A percentile compares a stretch with the other conserved stretches of the same genome.
Evolutionary conservation across 345 rosid genomes (phyloP).

Genomic region (Syzygium aromaticum): DNA sequence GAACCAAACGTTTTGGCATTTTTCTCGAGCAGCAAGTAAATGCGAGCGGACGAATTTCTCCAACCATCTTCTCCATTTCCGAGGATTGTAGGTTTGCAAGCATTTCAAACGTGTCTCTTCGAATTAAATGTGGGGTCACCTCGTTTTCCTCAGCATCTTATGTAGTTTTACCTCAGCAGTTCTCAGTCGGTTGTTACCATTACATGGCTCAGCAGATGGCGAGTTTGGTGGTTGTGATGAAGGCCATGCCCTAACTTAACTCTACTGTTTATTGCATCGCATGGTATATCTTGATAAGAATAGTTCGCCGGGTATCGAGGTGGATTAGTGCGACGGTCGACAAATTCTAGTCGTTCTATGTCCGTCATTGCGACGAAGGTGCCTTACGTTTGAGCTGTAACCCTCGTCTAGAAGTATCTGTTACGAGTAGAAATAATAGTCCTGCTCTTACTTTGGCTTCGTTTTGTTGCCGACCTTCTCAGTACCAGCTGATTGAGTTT

Average conservation of each 20-base stretch:
- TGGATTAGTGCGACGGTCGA: background rate
- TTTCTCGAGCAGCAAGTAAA: background rate
- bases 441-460: background rate
- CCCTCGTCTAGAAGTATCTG: background rate
- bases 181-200: background rate
- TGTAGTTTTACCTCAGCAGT: background rate
- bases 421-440: background rate
- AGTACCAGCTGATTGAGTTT: background rate
- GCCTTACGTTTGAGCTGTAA: background rate
- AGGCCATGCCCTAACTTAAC: background rate
- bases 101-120: background rate
- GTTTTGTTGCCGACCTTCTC: background rate
- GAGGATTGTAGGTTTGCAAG: background rate
- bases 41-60: background rate
- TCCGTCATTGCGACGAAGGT: background rate
- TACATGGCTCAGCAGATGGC: background rate
- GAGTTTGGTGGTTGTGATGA: background rate
- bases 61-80: background rate
- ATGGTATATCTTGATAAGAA: background rate
- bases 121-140: background rate
- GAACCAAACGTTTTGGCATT: background rate
- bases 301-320: background rate
- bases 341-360: accelerated
- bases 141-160: background rate
- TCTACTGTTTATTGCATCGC: background rate